Conservation (phyloP, 768 basidiomycete species). For the Chiua virens region DNA sequence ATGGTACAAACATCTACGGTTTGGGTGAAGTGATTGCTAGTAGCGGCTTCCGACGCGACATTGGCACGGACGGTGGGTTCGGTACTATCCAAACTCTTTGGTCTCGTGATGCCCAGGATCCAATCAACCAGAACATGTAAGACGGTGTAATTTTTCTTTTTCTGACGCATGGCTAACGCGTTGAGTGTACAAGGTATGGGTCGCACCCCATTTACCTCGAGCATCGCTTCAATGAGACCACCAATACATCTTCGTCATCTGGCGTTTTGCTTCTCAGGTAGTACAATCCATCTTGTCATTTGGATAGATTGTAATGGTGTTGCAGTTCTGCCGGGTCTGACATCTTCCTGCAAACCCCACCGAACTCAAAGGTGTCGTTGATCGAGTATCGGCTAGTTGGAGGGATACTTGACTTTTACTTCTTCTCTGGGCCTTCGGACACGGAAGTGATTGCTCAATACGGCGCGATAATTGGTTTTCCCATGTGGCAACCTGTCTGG, state of each 20-base stretch:
- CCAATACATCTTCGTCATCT: constrained; percentile 56
- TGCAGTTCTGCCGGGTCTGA: constrained; percentile 64
- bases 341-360: constrained; percentile 62
- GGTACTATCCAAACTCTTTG: constrained; percentile 67
- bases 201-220: constrained; percentile 69
- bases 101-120: constrained; percentile 61
- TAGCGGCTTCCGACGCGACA: constrained; percentile 63
- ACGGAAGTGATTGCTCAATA: constrained; percentile 67
- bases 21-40: constrained; percentile 70
- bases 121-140: constrained; percentile 64
- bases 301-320: neutral
- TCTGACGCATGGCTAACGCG: too few species aligned
- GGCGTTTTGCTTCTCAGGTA: constrained; percentile 74
- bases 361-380: constrained; percentile 51
- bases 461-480: constrained; percentile 58
- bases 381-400: constrained; percentile 74
- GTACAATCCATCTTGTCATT: neutral
- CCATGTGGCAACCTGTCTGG: constrained; percentile 71
- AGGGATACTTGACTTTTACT: constrained; percentile 40
- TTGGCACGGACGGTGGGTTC: constrained; percentile 44
- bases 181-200: constrained; percentile 49
- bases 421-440: constrained; percentile 44
- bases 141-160: neutral
- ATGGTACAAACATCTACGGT: constrained; percentile 71
- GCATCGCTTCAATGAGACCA: constrained; percentile 55